Evolutionary conservation across 202 grass and related monocot species (phyloP).

Genomic region (Alloteropsis angusta): DNA sequence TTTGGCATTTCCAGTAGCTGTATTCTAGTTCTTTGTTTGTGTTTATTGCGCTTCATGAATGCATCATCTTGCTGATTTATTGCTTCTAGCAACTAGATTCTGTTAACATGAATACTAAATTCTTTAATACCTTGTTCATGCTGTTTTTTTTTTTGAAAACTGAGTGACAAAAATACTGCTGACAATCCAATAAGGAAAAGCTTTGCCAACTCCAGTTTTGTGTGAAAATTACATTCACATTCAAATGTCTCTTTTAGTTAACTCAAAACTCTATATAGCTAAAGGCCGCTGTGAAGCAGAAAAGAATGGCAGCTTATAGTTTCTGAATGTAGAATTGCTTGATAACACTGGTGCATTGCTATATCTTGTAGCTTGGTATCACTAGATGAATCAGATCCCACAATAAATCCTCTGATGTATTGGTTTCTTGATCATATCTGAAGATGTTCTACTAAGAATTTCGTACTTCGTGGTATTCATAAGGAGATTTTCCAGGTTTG

Average conservation of each 20-base stretch:
- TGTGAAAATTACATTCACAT: background rate
- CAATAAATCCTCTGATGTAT: background rate
- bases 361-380: background rate
- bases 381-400: background rate
- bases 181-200: background rate
- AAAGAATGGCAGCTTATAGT: background rate
- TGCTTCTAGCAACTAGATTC: background rate
- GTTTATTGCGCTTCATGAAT: background rate
- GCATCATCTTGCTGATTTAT: background rate
- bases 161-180: background rate
- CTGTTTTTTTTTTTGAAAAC: background rate
- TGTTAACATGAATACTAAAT: background rate
- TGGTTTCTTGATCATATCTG: background rate
- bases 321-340: background rate
- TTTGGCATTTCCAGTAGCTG: background rate
- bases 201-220: background rate
- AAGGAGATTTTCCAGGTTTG: background rate
- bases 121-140: background rate
- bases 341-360: background rate
- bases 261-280: background rate
- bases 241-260: background rate
- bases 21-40: background rate
- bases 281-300: background rate
- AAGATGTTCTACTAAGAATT: background rate
- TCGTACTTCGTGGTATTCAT: background rate